Conservation (phyloP, 2,329 filamentous ascomycete species). For the Periglandula ipomoeae region DNA sequence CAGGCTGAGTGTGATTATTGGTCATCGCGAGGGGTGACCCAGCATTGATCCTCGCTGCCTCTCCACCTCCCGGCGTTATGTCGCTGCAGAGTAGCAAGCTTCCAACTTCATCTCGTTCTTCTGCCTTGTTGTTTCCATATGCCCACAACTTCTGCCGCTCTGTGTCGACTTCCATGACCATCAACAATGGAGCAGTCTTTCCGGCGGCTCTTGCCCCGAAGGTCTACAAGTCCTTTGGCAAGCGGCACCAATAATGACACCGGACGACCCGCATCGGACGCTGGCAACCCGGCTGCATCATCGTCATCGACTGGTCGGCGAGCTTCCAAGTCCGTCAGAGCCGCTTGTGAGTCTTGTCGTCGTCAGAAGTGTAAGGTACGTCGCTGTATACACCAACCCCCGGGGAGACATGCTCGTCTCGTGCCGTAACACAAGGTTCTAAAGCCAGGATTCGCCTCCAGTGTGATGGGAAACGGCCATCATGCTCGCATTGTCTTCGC, state of each 20-base stretch:
- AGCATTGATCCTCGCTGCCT: neutral
- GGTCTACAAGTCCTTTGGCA: neutral
- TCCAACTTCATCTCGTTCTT: neutral
- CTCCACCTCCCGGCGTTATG: neutral
- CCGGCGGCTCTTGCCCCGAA: slow-evolving; percentile 1
- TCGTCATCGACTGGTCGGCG: neutral
- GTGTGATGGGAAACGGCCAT: slow-evolving; percentile 5
- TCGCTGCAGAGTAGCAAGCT: neutral
- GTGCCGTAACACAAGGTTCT: neutral
- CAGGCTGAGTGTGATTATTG: neutral
- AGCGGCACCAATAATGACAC: neutral
- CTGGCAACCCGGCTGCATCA: neutral
- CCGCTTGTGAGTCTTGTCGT: slow-evolving; percentile 5
- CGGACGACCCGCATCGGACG: neutral
- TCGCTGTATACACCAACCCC: neutral
- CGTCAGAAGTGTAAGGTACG: slow-evolving; percentile 5
- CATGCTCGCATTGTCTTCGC: slow-evolving; percentile 3
- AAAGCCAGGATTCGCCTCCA: neutral
- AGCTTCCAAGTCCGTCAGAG: neutral
- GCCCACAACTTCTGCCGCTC: neutral
- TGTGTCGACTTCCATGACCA: neutral
- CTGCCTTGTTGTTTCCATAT: neutral
- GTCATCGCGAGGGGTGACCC: neutral
- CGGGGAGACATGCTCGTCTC: no score
- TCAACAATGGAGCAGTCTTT: slow-evolving; percentile 1